Evolutionary conservation across 2,329 filamentous ascomycete species (phyloP).

Genomic region (Coniochaeta hoffmannii): DNA sequence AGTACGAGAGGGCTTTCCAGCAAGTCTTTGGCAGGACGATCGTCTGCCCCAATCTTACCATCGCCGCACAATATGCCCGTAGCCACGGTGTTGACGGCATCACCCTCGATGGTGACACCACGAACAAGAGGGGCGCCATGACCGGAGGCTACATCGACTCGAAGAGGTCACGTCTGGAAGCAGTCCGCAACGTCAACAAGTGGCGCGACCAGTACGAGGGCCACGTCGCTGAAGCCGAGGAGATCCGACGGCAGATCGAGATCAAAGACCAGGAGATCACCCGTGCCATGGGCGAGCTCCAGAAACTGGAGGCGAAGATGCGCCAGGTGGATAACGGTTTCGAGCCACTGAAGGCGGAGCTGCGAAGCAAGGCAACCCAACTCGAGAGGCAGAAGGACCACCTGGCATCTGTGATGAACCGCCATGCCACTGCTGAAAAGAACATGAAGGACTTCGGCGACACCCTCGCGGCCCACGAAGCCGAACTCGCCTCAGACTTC

Average conservation of each 20-base stretch:
- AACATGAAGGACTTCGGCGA: conserved; percentile 71
- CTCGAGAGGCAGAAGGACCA: conserved; percentile 66
- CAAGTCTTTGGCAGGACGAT: conserved; percentile 96
- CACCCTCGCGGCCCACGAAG: conserved; percentile 68
- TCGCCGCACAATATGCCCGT: conserved; percentile 85
- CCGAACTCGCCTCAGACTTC: conserved; percentile 79
- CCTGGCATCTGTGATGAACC: conserved; percentile 59
- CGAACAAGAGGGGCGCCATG: conserved; percentile 90
- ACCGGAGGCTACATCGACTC: conserved; percentile 92
- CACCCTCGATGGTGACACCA: conserved; percentile 88
- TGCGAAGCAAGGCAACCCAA: conserved; percentile 67
- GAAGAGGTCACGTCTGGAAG: conserved; percentile 78
- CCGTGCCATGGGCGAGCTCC: conserved; percentile 70
- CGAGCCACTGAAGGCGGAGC: conserved; percentile 68
- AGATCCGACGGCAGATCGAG: conserved; percentile 65
- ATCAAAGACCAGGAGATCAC: conserved; percentile 85
- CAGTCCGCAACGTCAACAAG: conserved; percentile 65
- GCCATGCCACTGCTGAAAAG: conserved; percentile 62
- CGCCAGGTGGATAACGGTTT: conserved; percentile 76
- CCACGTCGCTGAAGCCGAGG: conserved; percentile 53
- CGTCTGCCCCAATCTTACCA: conserved; percentile 80
- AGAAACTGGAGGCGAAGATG: conserved; percentile 73
- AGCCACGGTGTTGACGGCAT: conserved; percentile 90
- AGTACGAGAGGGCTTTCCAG: conserved; percentile 78
- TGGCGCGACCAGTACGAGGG: conserved; percentile 69